These are phyloP conservation scores for Citrus medica DNA, from an alignment of 345 rosid genomes.

Conservation along the genomic window DNA sequence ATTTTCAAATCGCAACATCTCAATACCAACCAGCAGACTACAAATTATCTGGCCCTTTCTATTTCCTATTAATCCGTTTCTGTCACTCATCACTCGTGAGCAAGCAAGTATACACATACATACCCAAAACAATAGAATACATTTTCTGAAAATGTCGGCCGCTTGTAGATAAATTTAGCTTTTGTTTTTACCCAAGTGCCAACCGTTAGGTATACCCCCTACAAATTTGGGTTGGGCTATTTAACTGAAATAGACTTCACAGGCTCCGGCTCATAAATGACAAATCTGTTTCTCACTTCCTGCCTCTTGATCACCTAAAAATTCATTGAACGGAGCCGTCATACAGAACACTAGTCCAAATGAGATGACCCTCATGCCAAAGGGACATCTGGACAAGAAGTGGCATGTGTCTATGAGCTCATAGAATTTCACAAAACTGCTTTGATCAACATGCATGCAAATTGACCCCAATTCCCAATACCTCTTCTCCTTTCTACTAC, in stretches of 20 bases:
- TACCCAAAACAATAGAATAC: no score
- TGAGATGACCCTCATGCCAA: not conserved
- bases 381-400: not conserved
- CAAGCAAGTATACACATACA: no score
- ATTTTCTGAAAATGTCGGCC: not conserved
- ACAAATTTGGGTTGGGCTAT: no score
- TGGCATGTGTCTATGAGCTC: not conserved
- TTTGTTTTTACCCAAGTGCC: not conserved
- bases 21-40: no score
- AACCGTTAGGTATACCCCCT: not conserved
- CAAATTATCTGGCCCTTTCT: no score
- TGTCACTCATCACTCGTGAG: no score
- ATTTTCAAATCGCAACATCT: no score
- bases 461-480: not conserved
- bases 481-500: not conserved
- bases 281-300: not conserved
- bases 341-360: not conserved
- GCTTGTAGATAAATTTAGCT: not conserved
- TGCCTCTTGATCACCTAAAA: not conserved
- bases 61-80: no score
- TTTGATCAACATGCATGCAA: not conserved
- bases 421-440: not conserved
- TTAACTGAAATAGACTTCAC: no score
- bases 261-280: no score
- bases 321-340: conserved; percentile 12